These are phyloP conservation scores for Geosmithia putterillii DNA, from an alignment of 2,329 filamentous ascomycete species.

Conservation along the genomic window DNA sequence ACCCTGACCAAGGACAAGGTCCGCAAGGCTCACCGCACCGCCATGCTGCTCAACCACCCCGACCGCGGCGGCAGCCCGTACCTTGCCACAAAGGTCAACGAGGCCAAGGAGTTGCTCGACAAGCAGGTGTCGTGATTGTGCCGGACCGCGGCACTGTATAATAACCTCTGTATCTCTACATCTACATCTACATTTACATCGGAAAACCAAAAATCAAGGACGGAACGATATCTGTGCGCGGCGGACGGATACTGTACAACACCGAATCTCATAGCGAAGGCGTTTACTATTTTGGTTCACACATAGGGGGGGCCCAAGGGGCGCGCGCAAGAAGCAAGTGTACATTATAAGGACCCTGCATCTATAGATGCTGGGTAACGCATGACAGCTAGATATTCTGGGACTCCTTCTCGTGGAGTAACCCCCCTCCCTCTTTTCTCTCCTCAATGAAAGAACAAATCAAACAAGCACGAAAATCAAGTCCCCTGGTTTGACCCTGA, in stretches of 20 bases:
- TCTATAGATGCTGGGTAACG: no score
- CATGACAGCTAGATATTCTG: background rate
- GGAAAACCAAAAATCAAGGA: background rate
- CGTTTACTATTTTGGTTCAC: slow-evolving; percentile 24
- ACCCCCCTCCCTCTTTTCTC: background rate
- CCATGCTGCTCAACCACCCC: slow-evolving; percentile 97
- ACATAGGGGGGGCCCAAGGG: slow-evolving; percentile 12
- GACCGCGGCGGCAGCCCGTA: slow-evolving; percentile 96
- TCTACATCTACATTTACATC: no score
- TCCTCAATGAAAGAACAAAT: background rate
- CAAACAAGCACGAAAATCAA: no score
- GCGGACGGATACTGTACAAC: slow-evolving; percentile 1
- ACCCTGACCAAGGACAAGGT: slow-evolving; percentile 84
- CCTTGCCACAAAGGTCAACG: slow-evolving; percentile 93
- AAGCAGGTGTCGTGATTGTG: slow-evolving; percentile 37
- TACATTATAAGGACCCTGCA: no score
- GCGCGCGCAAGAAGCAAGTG: slow-evolving; percentile 4
- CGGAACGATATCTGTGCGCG: background rate
- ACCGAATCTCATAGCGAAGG: slow-evolving; percentile 28
- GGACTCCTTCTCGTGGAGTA: background rate
- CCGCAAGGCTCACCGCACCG: slow-evolving; percentile 84
- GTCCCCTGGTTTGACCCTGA: no score
- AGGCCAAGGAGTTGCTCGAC: slow-evolving; percentile 92
- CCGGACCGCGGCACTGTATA: no score
- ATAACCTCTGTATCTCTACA: no score